Evolutionary conservation across 1,284 basidiomycete species (phyloP).

Genomic region (Irpex sp.): DNA sequence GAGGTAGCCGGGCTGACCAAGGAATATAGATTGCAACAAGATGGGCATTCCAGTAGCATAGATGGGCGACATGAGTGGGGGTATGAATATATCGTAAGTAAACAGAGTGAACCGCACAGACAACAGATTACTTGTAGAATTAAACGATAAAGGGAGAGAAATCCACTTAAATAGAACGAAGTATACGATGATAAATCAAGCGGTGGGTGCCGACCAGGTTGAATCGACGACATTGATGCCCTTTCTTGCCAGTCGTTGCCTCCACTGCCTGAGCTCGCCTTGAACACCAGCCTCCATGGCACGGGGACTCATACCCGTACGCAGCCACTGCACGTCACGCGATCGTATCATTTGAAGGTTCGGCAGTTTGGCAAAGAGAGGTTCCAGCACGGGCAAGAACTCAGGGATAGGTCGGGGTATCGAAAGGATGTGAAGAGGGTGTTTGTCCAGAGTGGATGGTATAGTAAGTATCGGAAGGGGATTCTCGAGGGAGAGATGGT

Average conservation of each 20-base stretch:
- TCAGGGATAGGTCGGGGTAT: constrained; percentile 63
- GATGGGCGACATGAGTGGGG: neutral
- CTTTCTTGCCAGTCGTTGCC: constrained; percentile 49
- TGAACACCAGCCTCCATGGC: constrained; percentile 72
- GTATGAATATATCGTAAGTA: neutral
- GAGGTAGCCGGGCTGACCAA: neutral
- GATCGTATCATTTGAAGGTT: constrained; percentile 53
- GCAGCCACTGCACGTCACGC: constrained; percentile 68
- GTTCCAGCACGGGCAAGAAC: constrained; percentile 52
- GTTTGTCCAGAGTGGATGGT: constrained; percentile 27
- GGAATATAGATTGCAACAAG: neutral
- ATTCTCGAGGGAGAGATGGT: constrained; percentile 63
- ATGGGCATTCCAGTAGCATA: neutral
- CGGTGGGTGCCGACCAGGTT: constrained; percentile 49
- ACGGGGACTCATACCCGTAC: constrained; percentile 55
- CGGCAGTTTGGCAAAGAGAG: constrained; percentile 53
- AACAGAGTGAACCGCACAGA: no score
- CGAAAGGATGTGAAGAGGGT: constrained; percentile 62
- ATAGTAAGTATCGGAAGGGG: constrained; percentile 52
- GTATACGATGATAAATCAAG: constrained; percentile 6
- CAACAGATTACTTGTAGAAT: neutral
- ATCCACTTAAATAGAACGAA: neutral
- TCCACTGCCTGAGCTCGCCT: constrained; percentile 74
- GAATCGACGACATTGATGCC: constrained; percentile 61
- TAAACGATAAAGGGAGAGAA: neutral